These are phyloP conservation scores for Hemisphaericaspora nanyangensis DNA, from an alignment of 805 yeast genomes.

Conservation along the genomic window DNA sequence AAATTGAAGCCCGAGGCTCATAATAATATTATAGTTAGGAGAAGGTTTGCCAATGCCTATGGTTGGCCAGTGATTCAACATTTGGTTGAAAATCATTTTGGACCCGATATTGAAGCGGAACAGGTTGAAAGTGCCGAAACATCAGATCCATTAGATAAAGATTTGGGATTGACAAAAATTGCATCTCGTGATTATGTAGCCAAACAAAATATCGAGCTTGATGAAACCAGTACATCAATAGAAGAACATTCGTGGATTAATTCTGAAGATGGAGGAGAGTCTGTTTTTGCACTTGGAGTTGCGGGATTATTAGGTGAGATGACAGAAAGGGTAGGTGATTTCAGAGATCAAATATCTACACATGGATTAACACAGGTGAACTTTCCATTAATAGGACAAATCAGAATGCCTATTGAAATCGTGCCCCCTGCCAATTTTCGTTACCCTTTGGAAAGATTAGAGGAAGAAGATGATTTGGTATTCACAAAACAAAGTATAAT, in stretches of 20 bases:
- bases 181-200: slow-evolving; percentile 33
- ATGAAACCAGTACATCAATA: slow-evolving; percentile 16
- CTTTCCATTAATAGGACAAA: slow-evolving; percentile 7
- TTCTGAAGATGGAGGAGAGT: slow-evolving; percentile 32
- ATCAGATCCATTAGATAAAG: slow-evolving; percentile 25
- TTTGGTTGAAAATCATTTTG: slow-evolving; percentile 65
- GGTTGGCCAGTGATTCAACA: slow-evolving; percentile 95
- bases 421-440: slow-evolving; percentile 1
- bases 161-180: slow-evolving; percentile 22
- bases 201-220: slow-evolving; percentile 33
- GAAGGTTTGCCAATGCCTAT: slow-evolving; percentile 87
- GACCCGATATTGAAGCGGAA: slow-evolving; percentile 6
- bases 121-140: not conserved
- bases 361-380: slow-evolving; percentile 3
- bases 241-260: slow-evolving; percentile 50
- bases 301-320: slow-evolving; percentile 67
- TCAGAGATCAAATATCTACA: slow-evolving; percentile 35
- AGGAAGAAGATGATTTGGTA: slow-evolving; percentile 12
- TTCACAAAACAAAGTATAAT: slow-evolving; percentile 11
- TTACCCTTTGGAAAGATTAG: slow-evolving; percentile 4
- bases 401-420: slow-evolving; percentile 3
- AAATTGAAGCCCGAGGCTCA: slow-evolving; percentile 90
- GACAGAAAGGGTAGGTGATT: slow-evolving; percentile 51
- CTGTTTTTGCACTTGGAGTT: slow-evolving; percentile 56
- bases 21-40: slow-evolving; percentile 83